These are phyloP conservation scores for Fusarium temperatum DNA, from an alignment of 2,329 filamentous ascomycete species.

Conservation along the genomic window DNA sequence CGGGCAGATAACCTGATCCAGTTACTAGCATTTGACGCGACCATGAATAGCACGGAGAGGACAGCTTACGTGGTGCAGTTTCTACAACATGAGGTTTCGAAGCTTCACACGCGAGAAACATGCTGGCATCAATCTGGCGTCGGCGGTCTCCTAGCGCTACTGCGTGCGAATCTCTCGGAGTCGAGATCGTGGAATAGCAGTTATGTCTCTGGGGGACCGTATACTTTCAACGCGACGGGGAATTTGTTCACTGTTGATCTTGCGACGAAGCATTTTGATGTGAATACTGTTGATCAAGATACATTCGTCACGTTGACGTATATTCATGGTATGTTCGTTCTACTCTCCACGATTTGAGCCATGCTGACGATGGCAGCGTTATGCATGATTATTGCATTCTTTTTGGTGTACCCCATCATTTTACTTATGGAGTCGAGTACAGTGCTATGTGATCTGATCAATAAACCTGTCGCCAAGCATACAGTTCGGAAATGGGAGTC, in stretches of 20 bases:
- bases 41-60: background rate
- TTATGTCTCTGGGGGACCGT: background rate
- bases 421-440: background rate
- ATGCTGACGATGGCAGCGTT: background rate
- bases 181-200: background rate
- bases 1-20: background rate
- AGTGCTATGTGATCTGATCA: constrained; percentile 16
- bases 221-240: background rate
- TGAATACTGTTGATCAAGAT: constrained; percentile 7
- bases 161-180: background rate
- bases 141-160: background rate
- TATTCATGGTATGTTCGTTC: background rate
- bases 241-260: background rate
- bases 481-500: constrained; percentile 13
- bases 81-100: background rate
- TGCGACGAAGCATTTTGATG: background rate
- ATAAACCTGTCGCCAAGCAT: constrained; percentile 2
- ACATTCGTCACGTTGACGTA: background rate
- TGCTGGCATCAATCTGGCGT: constrained; percentile 15
- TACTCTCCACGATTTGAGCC: no score
- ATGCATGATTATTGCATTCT: constrained; percentile 4
- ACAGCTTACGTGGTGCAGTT: background rate
- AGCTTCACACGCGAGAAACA: background rate
- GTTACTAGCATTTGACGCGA: background rate
- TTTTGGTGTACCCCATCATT: background rate